Percentiles rank a stretch among this genome's conserved stretches.
These are phyloP conservation scores for Penicillium cinerascens DNA, from an alignment of 495 filamentous ascomycete genomes.

Conservation along the genomic window DNA sequence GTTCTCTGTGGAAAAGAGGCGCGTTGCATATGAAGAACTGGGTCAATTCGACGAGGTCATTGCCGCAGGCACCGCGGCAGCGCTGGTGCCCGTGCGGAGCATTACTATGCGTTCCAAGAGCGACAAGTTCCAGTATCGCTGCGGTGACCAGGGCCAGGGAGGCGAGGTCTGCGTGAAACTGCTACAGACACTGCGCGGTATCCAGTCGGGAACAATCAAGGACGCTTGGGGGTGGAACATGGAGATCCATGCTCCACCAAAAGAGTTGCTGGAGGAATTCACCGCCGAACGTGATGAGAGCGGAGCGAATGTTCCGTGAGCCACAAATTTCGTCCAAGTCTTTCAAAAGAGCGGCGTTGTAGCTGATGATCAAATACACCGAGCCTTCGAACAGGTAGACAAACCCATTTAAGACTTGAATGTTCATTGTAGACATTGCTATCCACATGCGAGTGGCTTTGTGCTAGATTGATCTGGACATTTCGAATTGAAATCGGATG, in stretches of 20 bases:
- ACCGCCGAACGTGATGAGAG: slow-evolving; percentile 19
- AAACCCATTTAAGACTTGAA: background rate
- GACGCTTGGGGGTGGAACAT: slow-evolving; percentile 73
- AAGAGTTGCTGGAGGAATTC: slow-evolving; percentile 29
- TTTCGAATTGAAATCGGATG: no score
- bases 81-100: slow-evolving; percentile 83
- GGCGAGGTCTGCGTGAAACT: slow-evolving; percentile 68
- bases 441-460: no score
- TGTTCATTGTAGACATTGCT: no score
- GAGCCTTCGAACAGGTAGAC: background rate
- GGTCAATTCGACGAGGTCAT: slow-evolving; percentile 75
- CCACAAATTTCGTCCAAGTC: no score
- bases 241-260: slow-evolving; percentile 32
- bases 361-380: background rate
- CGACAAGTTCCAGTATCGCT: slow-evolving; percentile 67
- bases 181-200: slow-evolving; percentile 72
- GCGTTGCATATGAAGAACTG: slow-evolving; percentile 66
- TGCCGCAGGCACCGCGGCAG: slow-evolving; percentile 89
- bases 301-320: slow-evolving; percentile 30
- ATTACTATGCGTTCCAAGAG: slow-evolving; percentile 66
- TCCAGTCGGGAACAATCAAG: slow-evolving; percentile 73
- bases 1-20: slow-evolving; percentile 61
- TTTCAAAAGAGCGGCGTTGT: background rate
- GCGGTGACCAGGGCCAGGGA: slow-evolving; percentile 62
- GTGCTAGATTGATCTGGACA: no score